Base-by-base conservation (phyloP, 2,329 filamentous ascomycete genomes). In the Penicillium sp. region DNA sequence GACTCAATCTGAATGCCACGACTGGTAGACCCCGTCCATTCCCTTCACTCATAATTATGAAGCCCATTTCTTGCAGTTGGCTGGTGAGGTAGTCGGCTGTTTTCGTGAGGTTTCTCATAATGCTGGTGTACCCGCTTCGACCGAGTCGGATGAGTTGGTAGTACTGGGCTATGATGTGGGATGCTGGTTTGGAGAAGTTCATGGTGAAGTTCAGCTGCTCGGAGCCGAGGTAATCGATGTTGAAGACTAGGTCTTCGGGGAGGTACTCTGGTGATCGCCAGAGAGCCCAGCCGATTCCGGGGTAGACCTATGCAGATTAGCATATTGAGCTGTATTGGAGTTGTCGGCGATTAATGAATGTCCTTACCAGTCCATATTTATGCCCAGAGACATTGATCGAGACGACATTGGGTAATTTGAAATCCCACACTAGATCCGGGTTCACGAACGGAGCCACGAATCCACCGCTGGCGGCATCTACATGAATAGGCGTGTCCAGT, bases 161-260 rank as follows among this genome's bases (percentile, higher is more conserved):
- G 80, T 97, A 97, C 78, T 97, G 93, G 33, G 91, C 93, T 60
- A 97, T 96, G 70, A 97, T 90, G 72, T 97, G 92, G 5, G 89
- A 91, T 10, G 93, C 93, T 56, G 92, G 92, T 75, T 96, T 96
- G 71, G 90, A 95, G 81, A 97, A 97, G 82, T 97, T 97, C 59
- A 97, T 86, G 0, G 93, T 97, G 79, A 97, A 97, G 3, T 91
- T 96, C 1, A 92, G 89, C 74, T 97, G 93, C 71, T 97, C 91
- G 13, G 93, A 92, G 47, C 93, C 93, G 7, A 97, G 88, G 78
- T 97, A 97, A 83, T 97, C 96, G 84, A 97, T 96, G 82, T 96
- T 97, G 85, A 97, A 97, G 68, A 97, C 91, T 19, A 97, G 87
- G 69, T 97, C 92, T 71, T 93, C 83, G 6, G 92, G 93, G 2